Evolutionary conservation across 768 basidiomycete genomes (phyloP).

Genomic region (Kwoniella sp.): DNA sequence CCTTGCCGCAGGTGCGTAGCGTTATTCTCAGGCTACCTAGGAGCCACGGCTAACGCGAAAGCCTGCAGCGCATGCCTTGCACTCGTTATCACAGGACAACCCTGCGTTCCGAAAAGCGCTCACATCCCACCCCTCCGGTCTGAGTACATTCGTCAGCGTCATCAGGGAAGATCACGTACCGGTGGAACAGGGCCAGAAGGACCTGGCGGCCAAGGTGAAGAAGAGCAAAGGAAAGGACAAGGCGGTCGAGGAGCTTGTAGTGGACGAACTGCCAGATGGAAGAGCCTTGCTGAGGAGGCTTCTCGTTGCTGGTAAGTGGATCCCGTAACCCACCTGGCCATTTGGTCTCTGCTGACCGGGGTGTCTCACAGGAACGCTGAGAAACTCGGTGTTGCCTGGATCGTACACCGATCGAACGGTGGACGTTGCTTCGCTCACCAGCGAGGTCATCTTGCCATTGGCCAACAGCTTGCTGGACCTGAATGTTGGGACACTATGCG

Average conservation of each 20-base stretch:
- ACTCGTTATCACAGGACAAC: conserved; percentile 90
- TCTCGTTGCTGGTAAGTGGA: conserved; percentile 30
- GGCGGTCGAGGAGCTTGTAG: conserved; percentile 20
- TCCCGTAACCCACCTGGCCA: too few relatives aligned
- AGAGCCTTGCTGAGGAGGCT: conserved; percentile 31
- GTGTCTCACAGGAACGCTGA: conserved; percentile 23
- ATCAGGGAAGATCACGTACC: conserved; percentile 23
- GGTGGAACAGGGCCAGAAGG: conserved; percentile 4
- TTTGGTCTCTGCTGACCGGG: neutral
- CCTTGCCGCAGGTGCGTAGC: conserved; percentile 67
- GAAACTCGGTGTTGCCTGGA: conserved; percentile 30
- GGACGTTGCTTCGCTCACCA: conserved; percentile 31
- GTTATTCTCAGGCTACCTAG: neutral
- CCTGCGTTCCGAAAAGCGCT: conserved; percentile 65
- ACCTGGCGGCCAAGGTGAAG: conserved; percentile 15
- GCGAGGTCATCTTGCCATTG: conserved; percentile 39
- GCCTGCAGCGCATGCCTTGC: conserved; percentile 89
- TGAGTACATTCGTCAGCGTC: conserved; percentile 23
- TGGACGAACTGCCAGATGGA: conserved; percentile 48
- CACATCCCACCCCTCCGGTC: conserved; percentile 44
- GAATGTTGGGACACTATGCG: conserved; percentile 28
- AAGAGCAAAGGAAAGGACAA: conserved; percentile 42
- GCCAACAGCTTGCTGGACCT: conserved; percentile 40
- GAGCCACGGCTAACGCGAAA: too few relatives aligned
- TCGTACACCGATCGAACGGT: conserved; percentile 26